Percentiles rank a stretch among this genome's conserved stretches.
Conservation (phyloP, 2,329 filamentous ascomycete species). For the Ceratocystis diversiconidia region DNA sequence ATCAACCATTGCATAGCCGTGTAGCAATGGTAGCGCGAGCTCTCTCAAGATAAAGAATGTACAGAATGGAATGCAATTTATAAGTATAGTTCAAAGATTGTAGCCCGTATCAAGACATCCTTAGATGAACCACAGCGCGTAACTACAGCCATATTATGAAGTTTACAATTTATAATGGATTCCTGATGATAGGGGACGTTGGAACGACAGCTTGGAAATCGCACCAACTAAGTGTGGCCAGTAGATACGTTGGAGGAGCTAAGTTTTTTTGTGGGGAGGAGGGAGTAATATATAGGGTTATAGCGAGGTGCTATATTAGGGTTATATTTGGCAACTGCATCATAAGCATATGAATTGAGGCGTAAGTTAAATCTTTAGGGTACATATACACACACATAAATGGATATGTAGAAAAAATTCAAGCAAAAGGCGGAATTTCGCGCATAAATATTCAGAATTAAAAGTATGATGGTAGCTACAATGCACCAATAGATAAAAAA, state of each 20-base stretch:
- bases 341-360: not conserved
- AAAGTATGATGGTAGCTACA: slow-evolving; percentile 1
- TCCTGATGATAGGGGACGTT: no score
- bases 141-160: not conserved
- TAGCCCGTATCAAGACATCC: not conserved
- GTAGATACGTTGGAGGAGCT: no score
- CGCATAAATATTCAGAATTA: not conserved
- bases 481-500: slow-evolving; percentile 3
- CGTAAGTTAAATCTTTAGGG: no score
- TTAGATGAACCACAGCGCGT: not conserved
- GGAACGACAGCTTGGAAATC: no score
- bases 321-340: not conserved
- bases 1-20: not conserved
- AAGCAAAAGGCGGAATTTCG: not conserved
- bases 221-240: no score
- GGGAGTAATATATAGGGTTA: not conserved
- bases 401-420: not conserved
- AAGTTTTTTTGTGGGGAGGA: not conserved
- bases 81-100: not conserved
- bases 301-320: not conserved
- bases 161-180: no score
- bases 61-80: not conserved
- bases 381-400: not conserved
- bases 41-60: not conserved
- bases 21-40: not conserved